Evolutionary conservation across 2,329 filamentous ascomycete genomes (phyloP).

Genomic region (Sclerotinia glacialis): DNA sequence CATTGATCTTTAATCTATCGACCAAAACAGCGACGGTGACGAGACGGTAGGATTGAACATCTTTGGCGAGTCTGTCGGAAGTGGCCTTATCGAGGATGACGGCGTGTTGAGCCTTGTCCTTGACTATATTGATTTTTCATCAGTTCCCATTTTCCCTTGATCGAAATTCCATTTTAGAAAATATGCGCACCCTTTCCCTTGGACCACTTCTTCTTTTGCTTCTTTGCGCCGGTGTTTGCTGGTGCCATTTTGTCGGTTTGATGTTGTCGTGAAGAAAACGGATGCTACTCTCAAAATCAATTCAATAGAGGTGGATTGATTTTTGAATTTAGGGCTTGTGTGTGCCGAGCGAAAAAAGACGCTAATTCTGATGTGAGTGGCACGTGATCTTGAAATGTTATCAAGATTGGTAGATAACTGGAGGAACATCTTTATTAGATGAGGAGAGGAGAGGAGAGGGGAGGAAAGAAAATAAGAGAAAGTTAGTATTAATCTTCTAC

Average conservation of each 20-base stretch:
- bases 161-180: conserved; percentile 5
- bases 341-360: conserved; percentile 20
- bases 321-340: conserved; percentile 24
- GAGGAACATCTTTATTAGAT: background rate
- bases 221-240: conserved; percentile 67
- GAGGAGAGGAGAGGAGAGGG: background rate
- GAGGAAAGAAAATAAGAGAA: background rate
- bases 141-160: conserved; percentile 2
- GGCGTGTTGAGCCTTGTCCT: conserved; percentile 99
- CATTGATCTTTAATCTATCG: conserved; percentile 99
- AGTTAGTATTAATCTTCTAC: background rate
- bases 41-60: conserved; percentile 99
- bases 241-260: conserved; percentile 41
- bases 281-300: conserved; percentile 12
- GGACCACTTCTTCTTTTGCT: conserved; percentile 71
- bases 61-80: conserved; percentile 98
- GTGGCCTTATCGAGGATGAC: conserved; percentile 98
- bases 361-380: conserved; percentile 3
- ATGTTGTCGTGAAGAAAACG: conserved; percentile 23
- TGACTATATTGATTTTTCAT: conserved; percentile 61
- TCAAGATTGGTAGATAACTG: background rate
- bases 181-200: conserved; percentile 55
- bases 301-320: conserved; percentile 21
- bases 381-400: background rate
- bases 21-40: conserved; percentile 98